A percentile compares a stretch with the other conserved stretches of the same genome.
Conservation (phyloP, 2,329 filamentous ascomycete species). For the Colletotrichum horii region DNA sequence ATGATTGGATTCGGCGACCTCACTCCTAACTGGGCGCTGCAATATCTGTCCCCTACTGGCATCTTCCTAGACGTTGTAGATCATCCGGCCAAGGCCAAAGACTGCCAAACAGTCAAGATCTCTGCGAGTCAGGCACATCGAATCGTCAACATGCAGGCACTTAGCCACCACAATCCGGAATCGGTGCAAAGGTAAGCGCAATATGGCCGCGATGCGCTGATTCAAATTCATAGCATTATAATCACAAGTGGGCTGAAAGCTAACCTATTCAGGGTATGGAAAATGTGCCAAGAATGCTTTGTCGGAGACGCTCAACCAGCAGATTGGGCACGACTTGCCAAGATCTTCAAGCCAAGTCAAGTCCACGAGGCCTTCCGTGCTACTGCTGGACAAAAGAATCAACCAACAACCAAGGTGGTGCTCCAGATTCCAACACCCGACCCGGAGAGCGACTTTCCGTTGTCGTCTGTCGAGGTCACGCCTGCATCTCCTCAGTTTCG, state of each 20-base stretch:
- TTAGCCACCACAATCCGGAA: neutral
- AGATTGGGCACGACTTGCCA: neutral
- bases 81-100: neutral
- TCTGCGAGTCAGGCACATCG: neutral
- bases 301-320: neutral
- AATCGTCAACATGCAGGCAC: neutral
- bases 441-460: neutral
- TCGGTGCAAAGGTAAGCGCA: neutral
- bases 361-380: neutral
- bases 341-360: neutral
- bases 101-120: neutral
- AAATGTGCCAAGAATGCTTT: neutral
- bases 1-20: neutral
- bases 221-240: neutral
- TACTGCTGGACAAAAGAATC: neutral
- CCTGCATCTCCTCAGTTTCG: neutral
- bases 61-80: neutral
- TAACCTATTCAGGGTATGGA: neutral
- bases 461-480: neutral
- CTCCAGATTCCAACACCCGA: neutral
- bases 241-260: neutral
- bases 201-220: neutral
- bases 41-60: neutral
- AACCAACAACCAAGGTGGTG: neutral
- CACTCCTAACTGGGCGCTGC: neutral